phyloP scores from a whole-genome alignment of 176 grass and related monocot species.

The maize (Zea mays) region DNA sequence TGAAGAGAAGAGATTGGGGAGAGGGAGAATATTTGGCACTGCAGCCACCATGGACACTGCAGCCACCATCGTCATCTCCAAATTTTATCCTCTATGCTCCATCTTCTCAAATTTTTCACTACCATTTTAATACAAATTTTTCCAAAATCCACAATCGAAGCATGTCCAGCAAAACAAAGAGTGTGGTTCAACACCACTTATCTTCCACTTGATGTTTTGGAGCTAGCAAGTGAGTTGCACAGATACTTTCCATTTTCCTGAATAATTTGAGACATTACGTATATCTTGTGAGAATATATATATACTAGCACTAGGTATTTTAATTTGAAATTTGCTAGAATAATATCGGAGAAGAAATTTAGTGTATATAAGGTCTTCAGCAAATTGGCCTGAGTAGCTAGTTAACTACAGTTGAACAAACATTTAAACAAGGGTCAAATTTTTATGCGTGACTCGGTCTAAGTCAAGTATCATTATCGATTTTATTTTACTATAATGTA shows the following conservation, averaged over 20 bases:
- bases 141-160: no score
- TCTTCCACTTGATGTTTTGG: not conserved
- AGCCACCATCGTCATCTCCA: no score
- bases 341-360: not conserved
- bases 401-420: not conserved
- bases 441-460: not conserved
- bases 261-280: not conserved
- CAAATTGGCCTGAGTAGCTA: not conserved
- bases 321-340: not conserved
- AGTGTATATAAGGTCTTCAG: not conserved
- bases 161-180: no score
- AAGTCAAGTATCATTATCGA: not conserved
- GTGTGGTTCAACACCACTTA: not conserved
- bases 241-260: not conserved
- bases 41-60: not conserved
- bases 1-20: not conserved
- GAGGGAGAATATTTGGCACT: constrained; percentile 8
- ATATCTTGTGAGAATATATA: not conserved
- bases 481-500: not conserved
- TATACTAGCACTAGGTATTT: not conserved
- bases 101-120: no score
- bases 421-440: not conserved
- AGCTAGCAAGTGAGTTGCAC: not conserved
- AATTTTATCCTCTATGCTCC: no score
- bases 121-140: no score